Evolutionary conservation across 495 filamentous ascomycete species (phyloP), one percentile per base, ranked within the genome.

Genomic region (Aspergillus homomorphus): DNA sequence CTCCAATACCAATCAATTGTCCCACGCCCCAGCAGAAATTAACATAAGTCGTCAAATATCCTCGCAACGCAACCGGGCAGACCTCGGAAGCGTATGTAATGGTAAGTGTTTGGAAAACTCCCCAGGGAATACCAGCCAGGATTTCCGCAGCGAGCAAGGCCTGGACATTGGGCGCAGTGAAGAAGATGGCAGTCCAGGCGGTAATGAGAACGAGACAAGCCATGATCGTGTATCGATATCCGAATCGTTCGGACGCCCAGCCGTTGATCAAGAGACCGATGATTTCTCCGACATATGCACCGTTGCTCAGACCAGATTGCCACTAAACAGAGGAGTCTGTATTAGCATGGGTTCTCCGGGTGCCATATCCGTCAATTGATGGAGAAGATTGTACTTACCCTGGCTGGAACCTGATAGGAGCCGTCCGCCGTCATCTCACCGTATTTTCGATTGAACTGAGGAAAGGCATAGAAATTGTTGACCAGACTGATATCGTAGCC

Each of bases 1-100:
- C 88, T 18, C 87, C 88, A 50, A 87, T 81, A 8, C 83, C 87
- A 63, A 93, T 89, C 41, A 89, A 73, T 66, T 91, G 88, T 20
- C 89, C 89, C 12, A 92, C 66, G 10, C 86, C 88, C 89, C 89
- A 93, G 73, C 88, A 91, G 62, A 89, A 85, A 71, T 91, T 92
- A 71, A 92, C 86, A 57, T 90, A 91, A 26, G 87, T 89, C 0
- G 89, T 92, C 51, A 92, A 66, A 65, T 89, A 91, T 19, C 84
- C 82, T 23, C 89, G 82, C 59, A 92, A 79, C 16, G 84, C 80
- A 3, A 90, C 83, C 5, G 89, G 89, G 62, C 84, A 88, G 41
- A 91, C 87, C 65, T 93, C 89, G 49, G 88, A 89, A 44, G 89
- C 89, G 59, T 92, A 93, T 2, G 88, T 90, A 69, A 89, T 86